Base-by-base conservation (phyloP, 2,329 filamentous ascomycete species). In the Diplodia scrobiculata region DNA sequence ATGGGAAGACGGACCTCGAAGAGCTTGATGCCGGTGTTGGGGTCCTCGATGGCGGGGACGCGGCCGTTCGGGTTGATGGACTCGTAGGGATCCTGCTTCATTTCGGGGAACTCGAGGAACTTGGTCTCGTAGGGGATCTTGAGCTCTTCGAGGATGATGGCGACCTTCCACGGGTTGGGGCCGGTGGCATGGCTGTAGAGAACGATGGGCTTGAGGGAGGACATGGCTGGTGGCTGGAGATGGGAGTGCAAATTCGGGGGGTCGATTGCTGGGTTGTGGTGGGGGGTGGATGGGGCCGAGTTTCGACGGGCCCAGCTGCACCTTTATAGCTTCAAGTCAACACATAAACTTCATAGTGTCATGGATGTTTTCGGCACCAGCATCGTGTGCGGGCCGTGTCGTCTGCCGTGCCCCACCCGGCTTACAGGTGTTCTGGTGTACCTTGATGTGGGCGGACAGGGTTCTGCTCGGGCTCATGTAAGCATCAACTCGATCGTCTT, bases 101-200 rank as follows among this genome's bases (percentile, higher is more conserved):
- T 68, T 17, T 78, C 76, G 21, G 69, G 55, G 68, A 78, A 77
- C 25, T 77, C 72, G 68, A 79, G 70, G 60, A 74, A 69, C 60
- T 78, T 75, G 54, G 70, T 72, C 66, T 77, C 73, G 68, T 80
- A 81, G 9, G 75, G 75, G 25, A 83, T n/a, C 3, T 69, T 68
- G 36, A 83, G 78, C 69, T 82, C 79, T 63, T 81, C 77, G 34
- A 83, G 76, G 38, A 82, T 69, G 50, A 83, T 77, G 58, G 76
- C 76, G 6, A 83, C 78, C 69, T 82, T 82, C 72, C 73, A 75
- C 52, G 77, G 77, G 67, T 79, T 79, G 10, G 78, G 78, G 21
- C 66, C 66, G 4, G 38, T 58, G 66, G 51, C 25, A 51, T 63
- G 58, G 11, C 38, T 50, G 66, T 67, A 67, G 59, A 67, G 66